Base-by-base conservation (phyloP, 177 flowering plant species). In the Vitis hybrid region DNA sequence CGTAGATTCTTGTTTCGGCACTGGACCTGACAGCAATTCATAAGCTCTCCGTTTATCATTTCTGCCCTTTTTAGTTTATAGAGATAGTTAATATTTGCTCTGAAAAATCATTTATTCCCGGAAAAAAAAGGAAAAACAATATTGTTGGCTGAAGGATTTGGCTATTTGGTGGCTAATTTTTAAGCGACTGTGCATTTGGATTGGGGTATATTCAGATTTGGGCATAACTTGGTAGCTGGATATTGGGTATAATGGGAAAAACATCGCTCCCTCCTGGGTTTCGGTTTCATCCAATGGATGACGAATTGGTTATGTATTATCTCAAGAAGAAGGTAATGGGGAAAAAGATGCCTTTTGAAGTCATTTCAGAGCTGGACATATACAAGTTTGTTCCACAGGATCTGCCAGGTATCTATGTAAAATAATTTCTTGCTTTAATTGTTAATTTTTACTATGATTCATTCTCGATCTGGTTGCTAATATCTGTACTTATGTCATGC, bases 271-370 rank as follows among this genome's bases (percentile, higher is more conserved):
- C 84, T 54, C 97, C 95, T 0, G 97, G 97, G 5, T 86, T 89
- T 74, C 92, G 95, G 18, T 92, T 92, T 71, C 90, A 87, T 71
- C 97, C 97, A 0, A 89, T 93, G 9, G 90, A 89, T 80, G 87
- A 77, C 35, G 97, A 92, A 71, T 68, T 92, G 51, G 73, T 92
- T 12, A 64, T 59, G 84, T 90, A 69, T 79, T 88, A 89, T 60
- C 76, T 92, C 57, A 83, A 83, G 80, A 86, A 83, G 76, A 90
- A 92, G 71, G 81, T 90, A 4, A 11, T 77, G 79, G 85, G 91
- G 15, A 85, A 82, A 67, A 79, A 71, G 24, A 64, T 85, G 9
- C 46, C 3, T 9, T 58, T 61, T 68, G 77, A 86, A 10, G 82
- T 71, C 21, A 84, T 92, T 63, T 50, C 87, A 0, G 95, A 86